Evolutionary conservation across 495 filamentous ascomycete genomes (phyloP), one percentile per base, ranked within the genome.

Genomic region (Aspergillus homomorphus): DNA sequence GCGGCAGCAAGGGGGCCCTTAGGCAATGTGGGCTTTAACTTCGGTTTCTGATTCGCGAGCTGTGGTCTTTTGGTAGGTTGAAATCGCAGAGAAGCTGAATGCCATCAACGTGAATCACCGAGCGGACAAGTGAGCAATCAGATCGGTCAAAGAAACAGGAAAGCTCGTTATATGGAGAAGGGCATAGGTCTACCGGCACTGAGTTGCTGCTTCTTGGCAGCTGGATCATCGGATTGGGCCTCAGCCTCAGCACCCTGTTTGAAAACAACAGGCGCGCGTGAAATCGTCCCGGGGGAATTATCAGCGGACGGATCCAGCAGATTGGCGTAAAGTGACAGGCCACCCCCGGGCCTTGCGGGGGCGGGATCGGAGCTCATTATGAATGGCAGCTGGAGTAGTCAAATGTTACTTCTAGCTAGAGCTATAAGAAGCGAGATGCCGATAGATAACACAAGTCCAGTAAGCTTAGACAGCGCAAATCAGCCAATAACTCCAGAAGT

Each of bases 61-160:
- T 95, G 90, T 20, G 92, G 92, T 63, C 88, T 72, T 68, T 84
- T 89, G 41, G 85, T 88, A 43, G 92, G 92, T 69, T 96, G 93
- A 75, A 96, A 96, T 67, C 89, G 87, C 60, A 97, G 79, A 65
- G 90, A 84, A 73, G 81, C 86, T 87, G 69, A 65, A 57, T 51
- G 26, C 62, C 51, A 60, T 63, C 56, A 59, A 52, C 46, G 66
- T 15, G 64, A 69, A 73, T 66, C 57, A 59, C 58, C 68, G 30
- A 51, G 69, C 70, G 45, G 67, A 70, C 63, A 68, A 65, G 78
- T 85, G 75, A 86, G 80, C 73, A 77, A 73, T 73, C 58, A 65
- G 60, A 65, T 68, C 63, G 59, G 7, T 45, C 19, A 45, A 45
- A 21, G n/a, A 52, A 15, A 62, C 46, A 51, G 57, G 54, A 53